Base-by-base conservation (phyloP, 768 basidiomycete genomes). In the Phlegmacium glaucopus region DNA sequence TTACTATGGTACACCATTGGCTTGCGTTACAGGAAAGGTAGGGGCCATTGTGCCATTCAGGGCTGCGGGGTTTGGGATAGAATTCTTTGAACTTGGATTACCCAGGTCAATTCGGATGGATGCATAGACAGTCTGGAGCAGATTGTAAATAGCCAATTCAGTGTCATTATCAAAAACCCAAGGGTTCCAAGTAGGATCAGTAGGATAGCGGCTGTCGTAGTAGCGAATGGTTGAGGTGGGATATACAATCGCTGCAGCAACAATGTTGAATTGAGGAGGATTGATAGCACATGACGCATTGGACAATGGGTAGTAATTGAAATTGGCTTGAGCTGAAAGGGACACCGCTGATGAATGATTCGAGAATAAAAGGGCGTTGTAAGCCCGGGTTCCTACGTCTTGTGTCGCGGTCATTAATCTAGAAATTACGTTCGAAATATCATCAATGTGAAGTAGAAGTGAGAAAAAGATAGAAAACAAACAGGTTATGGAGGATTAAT, bases 71-170 rank as follows among this genome's bases (percentile, higher is more conserved):
- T 61, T 50, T 18, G 58, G 49, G 9, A 65, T 44, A 48, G 63
- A 61, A 48, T 65, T 65, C 44, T 63, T 63, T 1, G 57, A 48
- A n/a, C 54, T 56, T 15, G 51, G 53, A 35, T 61, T 63, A 4
- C 64, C 64, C 3, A 65, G 47, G 29, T 63, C 64, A 12, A 65
- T 44, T 32, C 61, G 56, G n/a, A 61, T 42, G 10, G 55, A 49
- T n/a, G 64, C 62, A 42, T 60, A 53, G 6, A 58, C 40, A 13
- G 42, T 18, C 42, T 65, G 62, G 4, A 65, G 35, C 7, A 58
- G 15, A 41, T 63, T 65, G n/a, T 47, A 35, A 10, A 61, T 26
- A 4, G 60, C 50, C 18, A 17, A 37, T 13, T 36, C 35, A 2
- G 47, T 48, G 29, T 52, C 42, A 26, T 39, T 47, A 25, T 52